Evolutionary conservation across 108 stramenopile genomes (phyloP).

Genomic region (Skeletonema costatum): DNA sequence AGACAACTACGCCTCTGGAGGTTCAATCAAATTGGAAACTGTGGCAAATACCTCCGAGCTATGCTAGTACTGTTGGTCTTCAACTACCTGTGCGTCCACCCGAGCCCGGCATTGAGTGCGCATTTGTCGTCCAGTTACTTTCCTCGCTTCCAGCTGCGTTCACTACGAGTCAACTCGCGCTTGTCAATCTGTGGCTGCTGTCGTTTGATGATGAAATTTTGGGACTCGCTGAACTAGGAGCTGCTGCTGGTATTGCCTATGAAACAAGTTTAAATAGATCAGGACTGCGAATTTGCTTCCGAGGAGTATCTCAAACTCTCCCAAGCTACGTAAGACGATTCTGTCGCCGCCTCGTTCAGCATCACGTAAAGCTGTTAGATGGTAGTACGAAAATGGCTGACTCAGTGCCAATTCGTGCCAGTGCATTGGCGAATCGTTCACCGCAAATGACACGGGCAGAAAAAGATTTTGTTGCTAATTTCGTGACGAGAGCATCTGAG

Average conservation of each 20-base stretch:
- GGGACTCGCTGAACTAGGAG: slow-evolving; percentile 77
- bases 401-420: slow-evolving; percentile 29
- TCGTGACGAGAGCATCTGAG: slow-evolving; percentile 39
- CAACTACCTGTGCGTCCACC: slow-evolving; percentile 58
- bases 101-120: slow-evolving; percentile 64
- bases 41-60: slow-evolving; percentile 41
- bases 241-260: slow-evolving; percentile 74
- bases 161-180: slow-evolving; percentile 51
- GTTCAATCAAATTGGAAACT: slow-evolving; percentile 40
- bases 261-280: slow-evolving; percentile 75
- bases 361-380: slow-evolving; percentile 54
- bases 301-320: slow-evolving; percentile 75
- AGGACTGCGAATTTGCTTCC: slow-evolving; percentile 68
- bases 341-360: slow-evolving; percentile 64
- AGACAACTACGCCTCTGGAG: slow-evolving; percentile 7
- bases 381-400: slow-evolving; percentile 53
- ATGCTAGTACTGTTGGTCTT: slow-evolving; percentile 20
- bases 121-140: slow-evolving; percentile 71
- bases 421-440: slow-evolving; percentile 39
- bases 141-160: slow-evolving; percentile 66
- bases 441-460: slow-evolving; percentile 44
- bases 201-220: slow-evolving; percentile 70
- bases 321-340: slow-evolving; percentile 73
- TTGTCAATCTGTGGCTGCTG: slow-evolving; percentile 68
- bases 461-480: slow-evolving; percentile 28